Percentiles rank a stretch among this genome's conserved stretches.
Conservation (phyloP, 177 flowering plant species). For the Telopea speciosissima region DNA sequence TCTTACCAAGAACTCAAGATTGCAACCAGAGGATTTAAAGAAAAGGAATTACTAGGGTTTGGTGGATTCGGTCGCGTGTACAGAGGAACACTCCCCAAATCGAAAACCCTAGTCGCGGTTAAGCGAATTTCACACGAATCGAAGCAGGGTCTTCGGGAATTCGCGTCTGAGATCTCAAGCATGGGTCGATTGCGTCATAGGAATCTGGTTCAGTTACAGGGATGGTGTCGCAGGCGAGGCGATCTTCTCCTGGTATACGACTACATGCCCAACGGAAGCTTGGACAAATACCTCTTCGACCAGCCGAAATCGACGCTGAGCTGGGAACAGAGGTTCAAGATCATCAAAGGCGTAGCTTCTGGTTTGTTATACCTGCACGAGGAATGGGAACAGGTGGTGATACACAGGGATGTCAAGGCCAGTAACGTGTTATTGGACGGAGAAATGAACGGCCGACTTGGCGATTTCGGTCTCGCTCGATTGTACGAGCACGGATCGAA, state of each 20-base stretch:
- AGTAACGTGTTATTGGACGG: slow-evolving; percentile 60
- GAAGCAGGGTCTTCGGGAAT: slow-evolving; percentile 57
- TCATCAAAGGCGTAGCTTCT: slow-evolving; percentile 62
- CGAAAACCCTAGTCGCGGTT: slow-evolving; percentile 49
- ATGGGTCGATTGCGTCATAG: slow-evolving; percentile 67
- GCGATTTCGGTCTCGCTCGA: slow-evolving; percentile 71
- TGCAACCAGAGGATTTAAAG: slow-evolving; percentile 55
- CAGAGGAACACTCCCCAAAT: slow-evolving; percentile 42
- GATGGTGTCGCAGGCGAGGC: slow-evolving; percentile 59
- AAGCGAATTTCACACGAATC: slow-evolving; percentile 66
- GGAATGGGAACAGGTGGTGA: slow-evolving; percentile 68
- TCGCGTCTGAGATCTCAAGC: slow-evolving; percentile 53
- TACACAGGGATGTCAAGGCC: slow-evolving; percentile 68
- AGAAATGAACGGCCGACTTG: slow-evolving; percentile 49
- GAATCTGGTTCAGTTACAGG: slow-evolving; percentile 57
- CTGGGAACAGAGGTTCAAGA: slow-evolving; percentile 64
- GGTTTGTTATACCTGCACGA: slow-evolving; percentile 71
- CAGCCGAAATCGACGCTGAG: slow-evolving; percentile 30
- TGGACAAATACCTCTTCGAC: slow-evolving; percentile 54
- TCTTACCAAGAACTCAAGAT: slow-evolving; percentile 53
- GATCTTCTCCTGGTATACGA: slow-evolving; percentile 69
- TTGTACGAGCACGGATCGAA: slow-evolving; percentile 58
- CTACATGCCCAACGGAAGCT: slow-evolving; percentile 74
- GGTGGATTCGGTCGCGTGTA: slow-evolving; percentile 78
- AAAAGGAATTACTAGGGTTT: slow-evolving; percentile 48